Evolutionary conservation across 148 eudicot species (phyloP).

Genomic region (Rhododendron vialii): DNA sequence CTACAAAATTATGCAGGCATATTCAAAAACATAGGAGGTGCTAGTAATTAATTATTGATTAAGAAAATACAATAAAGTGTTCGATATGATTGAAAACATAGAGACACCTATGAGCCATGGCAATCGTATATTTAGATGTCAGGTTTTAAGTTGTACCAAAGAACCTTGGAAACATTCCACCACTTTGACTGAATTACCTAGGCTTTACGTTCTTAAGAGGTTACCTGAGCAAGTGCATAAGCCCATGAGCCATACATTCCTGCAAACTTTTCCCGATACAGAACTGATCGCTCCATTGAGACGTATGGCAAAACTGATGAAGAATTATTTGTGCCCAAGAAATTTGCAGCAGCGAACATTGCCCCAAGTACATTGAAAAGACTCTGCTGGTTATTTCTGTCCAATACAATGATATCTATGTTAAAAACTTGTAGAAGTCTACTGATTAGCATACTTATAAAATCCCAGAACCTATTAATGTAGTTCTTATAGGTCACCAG

Average conservation of each 20-base stretch:
- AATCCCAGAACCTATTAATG: background rate
- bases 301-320: background rate
- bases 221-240: constrained; percentile 1
- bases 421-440: background rate
- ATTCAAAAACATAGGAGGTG: background rate
- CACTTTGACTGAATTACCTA: background rate
- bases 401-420: background rate
- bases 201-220: background rate
- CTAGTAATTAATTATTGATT: background rate
- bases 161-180: background rate
- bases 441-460: background rate
- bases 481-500: background rate
- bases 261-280: constrained; percentile 59
- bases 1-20: background rate
- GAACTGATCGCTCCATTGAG: background rate
- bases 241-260: constrained; percentile 19
- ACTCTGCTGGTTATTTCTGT: constrained; percentile 49
- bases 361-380: background rate
- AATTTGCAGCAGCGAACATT: background rate
- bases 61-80: background rate
- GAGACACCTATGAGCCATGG: background rate
- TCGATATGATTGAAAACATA: background rate
- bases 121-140: background rate
- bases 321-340: background rate
- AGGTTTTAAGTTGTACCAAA: background rate